These are phyloP conservation scores for Aspergillus udagawae DNA, from an alignment of 2,329 filamentous ascomycete species.

Conservation along the genomic window DNA sequence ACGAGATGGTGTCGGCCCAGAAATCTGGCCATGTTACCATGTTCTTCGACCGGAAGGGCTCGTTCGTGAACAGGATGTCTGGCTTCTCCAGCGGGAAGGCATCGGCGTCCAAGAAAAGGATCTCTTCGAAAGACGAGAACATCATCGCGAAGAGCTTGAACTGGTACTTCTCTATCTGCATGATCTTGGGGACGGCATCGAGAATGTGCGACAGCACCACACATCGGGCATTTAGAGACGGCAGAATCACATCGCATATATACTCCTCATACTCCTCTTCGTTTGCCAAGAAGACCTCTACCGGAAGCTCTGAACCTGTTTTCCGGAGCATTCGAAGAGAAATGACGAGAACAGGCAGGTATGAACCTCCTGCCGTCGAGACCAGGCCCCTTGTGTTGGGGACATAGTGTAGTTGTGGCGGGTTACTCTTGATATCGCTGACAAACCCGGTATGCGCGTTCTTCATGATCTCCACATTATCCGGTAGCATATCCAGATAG, in stretches of 20 bases:
- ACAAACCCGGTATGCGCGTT: slow-evolving; percentile 34
- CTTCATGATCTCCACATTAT: slow-evolving; percentile 31
- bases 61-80: slow-evolving; percentile 37
- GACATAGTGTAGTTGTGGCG: slow-evolving; percentile 30
- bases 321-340: slow-evolving; percentile 45
- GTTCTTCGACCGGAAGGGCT: slow-evolving; percentile 40
- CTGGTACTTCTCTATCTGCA: slow-evolving; percentile 43
- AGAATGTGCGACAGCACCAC: slow-evolving; percentile 44
- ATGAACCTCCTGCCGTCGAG: slow-evolving; percentile 43
- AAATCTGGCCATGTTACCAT: slow-evolving; percentile 49
- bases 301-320: slow-evolving; percentile 40
- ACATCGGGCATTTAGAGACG: slow-evolving; percentile 41
- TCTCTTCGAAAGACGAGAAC: slow-evolving; percentile 48
- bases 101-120: slow-evolving; percentile 49
- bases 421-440: slow-evolving; percentile 21
- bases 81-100: slow-evolving; percentile 43
- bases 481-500: slow-evolving; percentile 24
- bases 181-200: slow-evolving; percentile 20
- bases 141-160: slow-evolving; percentile 48
- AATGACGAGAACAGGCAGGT: slow-evolving; percentile 42
- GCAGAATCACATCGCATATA: slow-evolving; percentile 43
- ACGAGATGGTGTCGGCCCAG: slow-evolving; percentile 39
- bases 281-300: slow-evolving; percentile 45
- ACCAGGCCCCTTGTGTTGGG: slow-evolving; percentile 41
- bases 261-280: slow-evolving; percentile 40